Evolutionary conservation across 257 asterid genomes (phyloP).

Genomic region (Leptodermis oblonga): DNA sequence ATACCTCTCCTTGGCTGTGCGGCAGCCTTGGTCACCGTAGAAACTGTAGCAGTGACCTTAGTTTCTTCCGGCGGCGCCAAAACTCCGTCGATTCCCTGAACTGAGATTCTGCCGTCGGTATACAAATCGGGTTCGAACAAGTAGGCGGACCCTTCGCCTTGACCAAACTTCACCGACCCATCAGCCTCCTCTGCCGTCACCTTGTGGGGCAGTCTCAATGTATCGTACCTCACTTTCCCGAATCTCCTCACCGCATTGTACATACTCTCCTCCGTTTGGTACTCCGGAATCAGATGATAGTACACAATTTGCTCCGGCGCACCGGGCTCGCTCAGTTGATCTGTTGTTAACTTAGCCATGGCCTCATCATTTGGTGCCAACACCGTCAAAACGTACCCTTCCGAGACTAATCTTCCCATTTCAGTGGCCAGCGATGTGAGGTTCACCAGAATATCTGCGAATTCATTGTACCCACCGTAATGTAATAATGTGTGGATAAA

Average conservation of each 20-base stretch:
- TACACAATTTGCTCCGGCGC: constrained; percentile 95
- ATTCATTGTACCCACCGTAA: constrained; percentile 92
- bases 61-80: constrained; percentile 63
- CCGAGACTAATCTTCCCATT: constrained; percentile 87
- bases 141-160: constrained; percentile 65
- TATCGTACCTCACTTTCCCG: constrained; percentile 78
- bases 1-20: constrained; percentile 66
- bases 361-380: constrained; percentile 95
- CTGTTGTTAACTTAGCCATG: constrained; percentile 84
- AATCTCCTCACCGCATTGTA: constrained; percentile 84
- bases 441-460: constrained; percentile 82
- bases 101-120: constrained; percentile 93
- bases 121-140: constrained; percentile 88
- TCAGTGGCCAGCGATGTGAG: constrained; percentile 83
- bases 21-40: constrained; percentile 46
- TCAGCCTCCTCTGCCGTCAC: constrained; percentile 91
- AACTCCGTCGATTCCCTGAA: constrained; percentile 87
- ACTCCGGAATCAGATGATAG: constrained; percentile 84
- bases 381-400: constrained; percentile 81
- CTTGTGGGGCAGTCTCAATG: constrained; percentile 77
- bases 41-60: constrained; percentile 37
- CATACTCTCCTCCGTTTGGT: constrained; percentile 96
- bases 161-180: constrained; percentile 83
- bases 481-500: constrained; percentile 82
- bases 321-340: constrained; percentile 83